Evolutionary conservation across 352 stramenopile species (phyloP).

Genomic region (Phytophthora pseudosyringae): DNA sequence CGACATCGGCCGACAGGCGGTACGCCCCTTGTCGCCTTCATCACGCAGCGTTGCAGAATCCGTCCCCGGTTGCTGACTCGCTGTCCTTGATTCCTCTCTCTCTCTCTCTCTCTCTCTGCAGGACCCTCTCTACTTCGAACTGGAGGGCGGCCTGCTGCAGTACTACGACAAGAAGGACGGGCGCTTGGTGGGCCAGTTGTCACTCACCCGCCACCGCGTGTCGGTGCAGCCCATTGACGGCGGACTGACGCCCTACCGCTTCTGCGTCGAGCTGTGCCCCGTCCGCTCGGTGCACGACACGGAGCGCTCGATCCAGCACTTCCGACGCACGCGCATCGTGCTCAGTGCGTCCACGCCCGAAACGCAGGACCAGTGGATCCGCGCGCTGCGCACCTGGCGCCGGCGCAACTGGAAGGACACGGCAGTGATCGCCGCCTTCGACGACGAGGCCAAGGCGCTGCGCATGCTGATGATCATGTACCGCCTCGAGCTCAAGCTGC

Average conservation of each 20-base stretch:
- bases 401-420: slow-evolving; percentile 81
- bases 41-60: not conserved
- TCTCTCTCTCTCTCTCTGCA: slow-evolving; percentile 15
- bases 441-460: slow-evolving; percentile 72
- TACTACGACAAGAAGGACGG: slow-evolving; percentile 81
- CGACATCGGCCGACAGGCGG: slow-evolving; percentile 50
- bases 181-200: slow-evolving; percentile 74
- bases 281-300: slow-evolving; percentile 81
- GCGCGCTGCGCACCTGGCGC: slow-evolving; percentile 75
- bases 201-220: slow-evolving; percentile 75
- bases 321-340: slow-evolving; percentile 58
- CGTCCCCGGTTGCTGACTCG: not conserved
- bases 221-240: slow-evolving; percentile 49
- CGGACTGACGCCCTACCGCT: slow-evolving; percentile 63
- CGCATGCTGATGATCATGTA: slow-evolving; percentile 76
- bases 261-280: slow-evolving; percentile 72
- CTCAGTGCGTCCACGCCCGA: slow-evolving; percentile 62
- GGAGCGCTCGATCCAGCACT: slow-evolving; percentile 71
- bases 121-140: slow-evolving; percentile 84
- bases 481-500: slow-evolving; percentile 66
- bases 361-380: slow-evolving; percentile 65
- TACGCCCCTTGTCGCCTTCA: slow-evolving; percentile 14
- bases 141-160: slow-evolving; percentile 70
- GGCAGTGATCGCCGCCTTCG: slow-evolving; percentile 59
- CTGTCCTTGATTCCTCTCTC: not conserved